Evolutionary conservation across 2,329 filamentous ascomycete genomes (phyloP), one percentile per base, ranked within the genome.

Genomic region (Botryotinia narcissicola): DNA sequence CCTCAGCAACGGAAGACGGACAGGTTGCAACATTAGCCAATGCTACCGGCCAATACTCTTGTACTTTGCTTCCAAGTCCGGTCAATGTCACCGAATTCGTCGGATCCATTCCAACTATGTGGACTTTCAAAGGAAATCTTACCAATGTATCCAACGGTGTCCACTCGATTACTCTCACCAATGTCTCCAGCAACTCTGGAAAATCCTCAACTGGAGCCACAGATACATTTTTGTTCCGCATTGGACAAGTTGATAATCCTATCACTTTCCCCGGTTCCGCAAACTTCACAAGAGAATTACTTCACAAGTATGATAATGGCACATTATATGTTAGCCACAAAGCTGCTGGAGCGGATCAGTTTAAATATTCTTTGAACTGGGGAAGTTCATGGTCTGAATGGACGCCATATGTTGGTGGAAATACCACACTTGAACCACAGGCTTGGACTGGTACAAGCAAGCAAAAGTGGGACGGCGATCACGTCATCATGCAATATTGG

Each of bases 401-500:
- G 90, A 79, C 83, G 35, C 80, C 84, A 16, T 91, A 91, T 78
- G 78, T 77, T n/a, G 85, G 86, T 51, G 85, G 84, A 6, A 87
- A 87, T 69, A 82, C 82, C 9, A 84, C 83, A 25, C 81, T 90
- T 40, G 76, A 83, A 29, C 79, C 82, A 61, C 84, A 86, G 74
- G 77, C 82, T 5, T 91, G 90, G 90, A 84, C 83, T 6, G 90
- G 90, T n/a, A 88, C 87, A 1, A 82, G 85, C 29, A 78, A 83
- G 6, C 89, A 92, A 79, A 80, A 81, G 63, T 92, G 90, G 90
- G 78, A 84, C 40, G 90, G 89, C 40, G 85, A 90, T 60, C 90
- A 91, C 77, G 84, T 91, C 51, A 85, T 86, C 40, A 85, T 91
- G 37, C 88, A 91, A 77, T 92, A 91, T 79, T 92, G 86, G 86